These are phyloP conservation scores for Athelia sp. DNA, from an alignment of 1,284 basidiomycete genomes.

Conservation along the genomic window DNA sequence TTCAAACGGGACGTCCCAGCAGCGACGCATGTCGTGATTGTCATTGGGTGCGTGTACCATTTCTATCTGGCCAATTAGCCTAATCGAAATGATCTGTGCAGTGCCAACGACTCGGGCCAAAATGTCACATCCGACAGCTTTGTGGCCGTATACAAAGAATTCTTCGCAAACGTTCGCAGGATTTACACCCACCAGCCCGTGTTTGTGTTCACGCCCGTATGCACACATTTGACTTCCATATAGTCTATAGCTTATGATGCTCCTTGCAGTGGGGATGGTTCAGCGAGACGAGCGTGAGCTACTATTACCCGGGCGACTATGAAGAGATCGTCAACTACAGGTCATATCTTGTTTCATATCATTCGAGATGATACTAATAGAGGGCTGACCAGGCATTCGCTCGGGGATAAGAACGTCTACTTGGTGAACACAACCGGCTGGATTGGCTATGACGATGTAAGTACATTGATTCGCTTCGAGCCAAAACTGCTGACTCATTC, in stretches of 20 bases:
- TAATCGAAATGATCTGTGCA: constrained; percentile 7
- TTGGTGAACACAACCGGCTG: constrained; percentile 56
- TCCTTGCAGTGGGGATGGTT: constrained; percentile 51
- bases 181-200: constrained; percentile 43
- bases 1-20: constrained; percentile 41
- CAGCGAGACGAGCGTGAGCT: constrained; percentile 38
- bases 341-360: constrained; percentile 17
- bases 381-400: constrained; percentile 20
- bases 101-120: constrained; percentile 43
- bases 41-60: constrained; percentile 39
- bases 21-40: constrained; percentile 48
- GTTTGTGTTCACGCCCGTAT: constrained; percentile 50
- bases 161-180: constrained; percentile 38
- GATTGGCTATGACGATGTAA: constrained; percentile 45
- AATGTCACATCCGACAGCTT: constrained; percentile 39
- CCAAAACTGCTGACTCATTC: constrained; percentile 25
- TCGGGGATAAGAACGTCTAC: constrained; percentile 44
- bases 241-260: background rate
- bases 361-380: background rate
- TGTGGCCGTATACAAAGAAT: constrained; percentile 37
- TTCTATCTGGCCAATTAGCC: background rate
- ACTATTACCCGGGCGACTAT: constrained; percentile 48
- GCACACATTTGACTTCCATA: constrained; percentile 8
- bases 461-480: no score
- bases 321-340: constrained; percentile 36